Evolutionary conservation across 1,139 yeast genomes (phyloP).

Genomic region (Pichia sp.): DNA sequence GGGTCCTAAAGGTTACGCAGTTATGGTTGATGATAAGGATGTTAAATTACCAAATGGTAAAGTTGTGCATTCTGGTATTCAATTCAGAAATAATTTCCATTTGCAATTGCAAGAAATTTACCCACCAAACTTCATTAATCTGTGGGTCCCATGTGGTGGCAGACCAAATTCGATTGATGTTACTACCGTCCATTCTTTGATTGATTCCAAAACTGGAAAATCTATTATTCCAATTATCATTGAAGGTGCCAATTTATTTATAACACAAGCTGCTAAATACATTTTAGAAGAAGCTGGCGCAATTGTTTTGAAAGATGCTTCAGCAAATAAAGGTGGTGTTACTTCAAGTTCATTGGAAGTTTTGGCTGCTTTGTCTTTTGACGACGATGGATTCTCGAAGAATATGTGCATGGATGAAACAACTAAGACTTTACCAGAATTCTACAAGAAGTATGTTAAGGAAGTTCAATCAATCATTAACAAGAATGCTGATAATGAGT

Average conservation of each 20-base stretch:
- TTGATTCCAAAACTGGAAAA: conserved; percentile 71
- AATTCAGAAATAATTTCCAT: conserved; percentile 92
- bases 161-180: conserved; percentile 95
- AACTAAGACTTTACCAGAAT: conserved; percentile 52
- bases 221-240: conserved; percentile 79
- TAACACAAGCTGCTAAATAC: conserved; percentile 89
- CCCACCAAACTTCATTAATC: conserved; percentile 54
- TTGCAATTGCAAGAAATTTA: conserved; percentile 58
- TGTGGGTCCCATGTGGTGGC: conserved; percentile 98
- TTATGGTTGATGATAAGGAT: conserved; percentile 82
- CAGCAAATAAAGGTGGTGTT: conserved; percentile 98
- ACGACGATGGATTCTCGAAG: conserved; percentile 68
- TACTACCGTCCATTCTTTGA: conserved; percentile 64
- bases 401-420: conserved; percentile 63
- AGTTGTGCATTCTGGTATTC: conserved; percentile 71
- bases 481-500: conserved; percentile 74
- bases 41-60: conserved; percentile 67
- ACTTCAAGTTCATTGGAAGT: conserved; percentile 96
- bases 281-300: conserved; percentile 82
- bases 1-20: conserved; percentile 68
- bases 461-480: conserved; percentile 75
- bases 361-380: conserved; percentile 86
- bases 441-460: conserved; percentile 74
- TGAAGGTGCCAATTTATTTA: conserved; percentile 95
- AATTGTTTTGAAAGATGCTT: conserved; percentile 86